Evolutionary conservation across 306 rosid genomes (phyloP).

Genomic region (Prunus fruticosa): DNA sequence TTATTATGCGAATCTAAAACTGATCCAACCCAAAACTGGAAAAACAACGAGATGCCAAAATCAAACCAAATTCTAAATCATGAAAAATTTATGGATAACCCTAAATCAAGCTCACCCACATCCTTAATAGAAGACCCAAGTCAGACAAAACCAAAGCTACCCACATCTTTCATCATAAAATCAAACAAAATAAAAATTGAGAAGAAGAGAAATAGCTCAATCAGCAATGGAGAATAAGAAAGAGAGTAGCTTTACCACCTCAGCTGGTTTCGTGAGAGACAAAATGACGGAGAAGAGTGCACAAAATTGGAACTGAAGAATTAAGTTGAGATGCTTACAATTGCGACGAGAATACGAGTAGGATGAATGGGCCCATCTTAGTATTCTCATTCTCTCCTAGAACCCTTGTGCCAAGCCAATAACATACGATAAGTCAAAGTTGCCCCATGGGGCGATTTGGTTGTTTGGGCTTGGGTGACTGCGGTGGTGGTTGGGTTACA

Average conservation of each 20-base stretch:
- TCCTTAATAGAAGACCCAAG: background rate
- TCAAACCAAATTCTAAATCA: background rate
- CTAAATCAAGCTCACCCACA: background rate
- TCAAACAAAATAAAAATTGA: background rate
- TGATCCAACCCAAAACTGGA: background rate
- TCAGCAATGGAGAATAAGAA: background rate
- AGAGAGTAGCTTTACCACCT: background rate
- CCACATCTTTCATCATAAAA: background rate
- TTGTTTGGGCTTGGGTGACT: too few relatives aligned
- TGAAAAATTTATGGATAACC: background rate
- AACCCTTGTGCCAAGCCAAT: too few relatives aligned
- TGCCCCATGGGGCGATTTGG: too few relatives aligned
- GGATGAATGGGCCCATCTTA: background rate
- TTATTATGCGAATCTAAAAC: background rate
- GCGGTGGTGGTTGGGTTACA: too few relatives aligned
- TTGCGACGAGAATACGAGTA: background rate
- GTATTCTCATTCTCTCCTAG: background rate
- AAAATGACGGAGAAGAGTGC: background rate
- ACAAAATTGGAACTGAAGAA: background rate
- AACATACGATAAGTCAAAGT: too few relatives aligned
- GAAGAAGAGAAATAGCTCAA: background rate
- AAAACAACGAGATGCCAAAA: background rate
- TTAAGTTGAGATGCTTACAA: too few relatives aligned
- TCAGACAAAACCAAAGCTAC: background rate
- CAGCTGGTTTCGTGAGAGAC: background rate